phyloP scores from a whole-genome alignment of 192 early-diverging fungal genomes.

The Coemansia reversa region DNA sequence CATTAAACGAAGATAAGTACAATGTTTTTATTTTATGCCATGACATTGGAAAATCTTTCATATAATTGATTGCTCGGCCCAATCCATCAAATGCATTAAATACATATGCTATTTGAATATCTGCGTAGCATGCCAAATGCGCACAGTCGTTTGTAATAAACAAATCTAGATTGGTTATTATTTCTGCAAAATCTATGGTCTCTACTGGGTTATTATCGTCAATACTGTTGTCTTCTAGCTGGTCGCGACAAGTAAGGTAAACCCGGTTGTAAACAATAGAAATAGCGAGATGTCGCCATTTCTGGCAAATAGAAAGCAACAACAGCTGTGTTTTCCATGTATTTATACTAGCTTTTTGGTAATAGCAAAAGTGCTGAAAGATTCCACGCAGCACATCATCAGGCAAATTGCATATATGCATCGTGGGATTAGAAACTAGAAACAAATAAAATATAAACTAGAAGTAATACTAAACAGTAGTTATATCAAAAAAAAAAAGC shows the following conservation, averaged over 20 bases:
- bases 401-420: not conserved
- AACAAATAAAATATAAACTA: not conserved
- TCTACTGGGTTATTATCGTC: not conserved
- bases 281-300: conserved; percentile 5
- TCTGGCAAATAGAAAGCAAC: conserved; percentile 7
- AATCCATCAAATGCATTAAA: not conserved
- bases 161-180: not conserved
- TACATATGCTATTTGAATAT: conserved; percentile 2
- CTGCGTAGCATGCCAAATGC: not conserved
- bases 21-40: conserved; percentile 8
- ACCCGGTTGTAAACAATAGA: conserved; percentile 8
- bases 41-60: not conserved
- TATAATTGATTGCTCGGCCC: not conserved
- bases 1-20: not conserved
- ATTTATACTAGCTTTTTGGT: not conserved
- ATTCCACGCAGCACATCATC: conserved; percentile 8
- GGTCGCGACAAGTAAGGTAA: not conserved
- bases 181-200: not conserved
- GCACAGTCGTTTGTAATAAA: not conserved
- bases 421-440: not conserved
- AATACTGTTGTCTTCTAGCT: not conserved
- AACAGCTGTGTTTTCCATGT: not conserved
- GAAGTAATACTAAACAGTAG: not conserved
- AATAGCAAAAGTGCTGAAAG: not conserved
- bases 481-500: not conserved